phyloP scores from a whole-genome alignment of 257 asterid genomes.

The Henckelia pumila region DNA sequence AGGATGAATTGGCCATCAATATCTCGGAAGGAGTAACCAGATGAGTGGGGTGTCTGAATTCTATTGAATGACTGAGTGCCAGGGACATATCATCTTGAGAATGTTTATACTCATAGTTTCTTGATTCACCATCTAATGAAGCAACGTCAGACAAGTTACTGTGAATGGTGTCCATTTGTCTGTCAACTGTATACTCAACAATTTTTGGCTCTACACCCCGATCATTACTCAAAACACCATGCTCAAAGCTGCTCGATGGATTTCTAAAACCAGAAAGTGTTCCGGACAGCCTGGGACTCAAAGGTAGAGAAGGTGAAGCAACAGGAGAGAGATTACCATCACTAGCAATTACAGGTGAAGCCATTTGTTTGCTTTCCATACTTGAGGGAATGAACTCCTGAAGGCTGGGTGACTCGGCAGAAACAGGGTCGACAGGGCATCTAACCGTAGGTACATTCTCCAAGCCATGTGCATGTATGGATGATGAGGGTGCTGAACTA shows the following conservation, averaged over 20 bases:
- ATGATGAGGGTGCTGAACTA: conserved; percentile 54
- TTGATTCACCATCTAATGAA: conserved; percentile 52
- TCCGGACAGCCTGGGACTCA: conserved; percentile 75
- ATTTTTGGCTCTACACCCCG: conserved; percentile 47
- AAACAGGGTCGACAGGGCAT: conserved; percentile 40
- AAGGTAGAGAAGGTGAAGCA: conserved; percentile 61
- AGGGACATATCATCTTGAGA: conserved; percentile 59
- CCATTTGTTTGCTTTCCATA: conserved; percentile 46
- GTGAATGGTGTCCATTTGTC: conserved; percentile 54
- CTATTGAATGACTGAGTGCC: conserved; percentile 49
- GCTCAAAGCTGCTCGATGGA: conserved; percentile 57
- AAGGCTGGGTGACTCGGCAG: conserved; percentile 36
- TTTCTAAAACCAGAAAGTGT: conserved; percentile 66
- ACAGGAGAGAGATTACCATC: conserved; percentile 44
- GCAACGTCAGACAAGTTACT: conserved; percentile 58
- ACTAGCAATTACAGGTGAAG: conserved; percentile 36
- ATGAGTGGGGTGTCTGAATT: conserved; percentile 97
- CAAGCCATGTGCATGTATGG: conserved; percentile 45
- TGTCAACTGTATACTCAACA: conserved; percentile 69
- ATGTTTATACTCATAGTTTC: conserved; percentile 48
- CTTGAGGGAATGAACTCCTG: conserved; percentile 52
- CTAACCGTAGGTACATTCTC: conserved; percentile 46
- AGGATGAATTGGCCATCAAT: conserved; percentile 74
- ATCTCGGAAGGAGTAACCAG: conserved; percentile 94
- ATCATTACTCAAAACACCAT: conserved; percentile 42